These are phyloP conservation scores for Spirogloea muscicola DNA, from an alignment of 139 green algal genomes.

Conservation along the genomic window DNA sequence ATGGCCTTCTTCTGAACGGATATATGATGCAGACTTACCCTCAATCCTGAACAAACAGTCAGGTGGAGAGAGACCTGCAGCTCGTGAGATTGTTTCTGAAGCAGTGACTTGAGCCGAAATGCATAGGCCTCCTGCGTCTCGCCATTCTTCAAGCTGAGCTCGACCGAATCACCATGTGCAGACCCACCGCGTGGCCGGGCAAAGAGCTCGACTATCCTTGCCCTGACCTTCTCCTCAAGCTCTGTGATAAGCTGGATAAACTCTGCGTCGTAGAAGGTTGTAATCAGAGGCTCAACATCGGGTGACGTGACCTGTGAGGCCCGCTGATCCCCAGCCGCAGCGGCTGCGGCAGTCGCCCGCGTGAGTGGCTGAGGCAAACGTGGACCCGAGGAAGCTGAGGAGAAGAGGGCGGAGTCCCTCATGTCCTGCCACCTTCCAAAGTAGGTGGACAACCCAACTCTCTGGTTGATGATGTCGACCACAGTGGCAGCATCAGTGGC, in stretches of 20 bases:
- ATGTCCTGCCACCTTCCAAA: conserved; percentile 56
- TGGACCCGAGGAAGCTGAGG: conserved; percentile 1
- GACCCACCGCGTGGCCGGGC: conserved; percentile 10
- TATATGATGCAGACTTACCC: too few relatives aligned
- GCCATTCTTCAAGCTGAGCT: not conserved
- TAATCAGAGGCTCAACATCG: not conserved
- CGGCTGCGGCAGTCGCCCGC: conserved; percentile 48
- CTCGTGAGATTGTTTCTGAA: conserved; percentile 47
- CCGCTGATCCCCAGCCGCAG: conserved; percentile 6
- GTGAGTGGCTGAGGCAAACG: conserved; percentile 50
- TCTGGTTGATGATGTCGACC: conserved; percentile 55
- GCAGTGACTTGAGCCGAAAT: conserved; percentile 8
- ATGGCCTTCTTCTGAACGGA: too few relatives aligned
- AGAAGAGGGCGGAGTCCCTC: conserved; percentile 33
- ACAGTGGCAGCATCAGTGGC: conserved; percentile 41
- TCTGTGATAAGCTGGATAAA: conserved; percentile 19
- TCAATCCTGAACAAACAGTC: too few relatives aligned
- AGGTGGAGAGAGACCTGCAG: too few relatives aligned
- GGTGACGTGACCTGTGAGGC: not conserved
- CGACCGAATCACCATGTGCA: not conserved
- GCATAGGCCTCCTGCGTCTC: conserved; percentile 49
- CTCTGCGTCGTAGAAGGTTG: conserved; percentile 30
- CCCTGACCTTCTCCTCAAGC: conserved; percentile 8
- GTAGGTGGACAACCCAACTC: conserved; percentile 53
- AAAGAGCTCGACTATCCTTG: conserved; percentile 29